phyloP scores from a whole-genome alignment of 1,139 yeast genomes.

The Magnusiomyces suaveolens region DNA sequence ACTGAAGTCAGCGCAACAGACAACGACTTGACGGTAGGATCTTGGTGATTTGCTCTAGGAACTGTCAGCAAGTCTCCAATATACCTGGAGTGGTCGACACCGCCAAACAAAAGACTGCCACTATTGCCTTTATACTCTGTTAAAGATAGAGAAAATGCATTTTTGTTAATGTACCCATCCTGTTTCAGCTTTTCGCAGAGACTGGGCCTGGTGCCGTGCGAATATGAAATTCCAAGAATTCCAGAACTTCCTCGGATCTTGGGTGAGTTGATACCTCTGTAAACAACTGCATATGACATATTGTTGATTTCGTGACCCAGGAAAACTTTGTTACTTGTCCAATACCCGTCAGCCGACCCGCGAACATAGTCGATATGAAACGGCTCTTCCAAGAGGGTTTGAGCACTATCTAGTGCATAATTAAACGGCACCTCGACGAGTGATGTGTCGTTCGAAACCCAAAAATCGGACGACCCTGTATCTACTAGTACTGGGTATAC shows the following conservation, averaged over 20 bases:
- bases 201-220: slow-evolving; percentile 25
- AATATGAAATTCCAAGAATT: slow-evolving; percentile 10
- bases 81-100: slow-evolving; percentile 45
- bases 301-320: slow-evolving; percentile 5
- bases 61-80: slow-evolving; percentile 36
- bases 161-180: slow-evolving; percentile 39
- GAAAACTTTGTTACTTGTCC: slow-evolving; percentile 9
- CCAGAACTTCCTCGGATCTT: slow-evolving; percentile 10
- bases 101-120: slow-evolving; percentile 50
- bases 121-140: slow-evolving; percentile 33
- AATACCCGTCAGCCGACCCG: slow-evolving; percentile 11
- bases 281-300: slow-evolving; percentile 10
- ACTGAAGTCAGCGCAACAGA: slow-evolving; percentile 7
- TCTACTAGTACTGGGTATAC: slow-evolving; percentile 31
- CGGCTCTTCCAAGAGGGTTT: neutral
- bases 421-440: slow-evolving; percentile 5
- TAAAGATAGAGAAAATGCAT: slow-evolving; percentile 46
- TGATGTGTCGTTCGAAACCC: slow-evolving; percentile 30
- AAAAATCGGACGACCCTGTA: slow-evolving; percentile 37
- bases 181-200: slow-evolving; percentile 41
- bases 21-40: slow-evolving; percentile 1
- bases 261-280: slow-evolving; percentile 6
- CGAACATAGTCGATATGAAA: slow-evolving; percentile 12
- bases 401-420: neutral
- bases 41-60: slow-evolving; percentile 17